Percentiles rank a stretch among this genome's conserved stretches.
These are phyloP conservation scores for Silene noctiflora DNA, from an alignment of 179 eudicot species.

Conservation along the genomic window DNA sequence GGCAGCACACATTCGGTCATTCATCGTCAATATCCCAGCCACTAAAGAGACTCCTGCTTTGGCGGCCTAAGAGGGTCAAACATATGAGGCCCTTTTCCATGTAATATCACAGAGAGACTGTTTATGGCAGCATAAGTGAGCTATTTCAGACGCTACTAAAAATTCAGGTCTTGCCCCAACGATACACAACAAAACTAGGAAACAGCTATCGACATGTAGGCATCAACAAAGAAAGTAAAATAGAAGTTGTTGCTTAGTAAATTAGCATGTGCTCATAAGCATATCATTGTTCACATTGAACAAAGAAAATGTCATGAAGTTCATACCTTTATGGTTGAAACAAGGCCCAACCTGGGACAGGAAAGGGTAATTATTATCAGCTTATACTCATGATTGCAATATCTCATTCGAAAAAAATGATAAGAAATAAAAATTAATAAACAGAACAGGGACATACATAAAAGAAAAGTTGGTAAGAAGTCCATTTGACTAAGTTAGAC, in stretches of 20 bases:
- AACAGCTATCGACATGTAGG: background rate
- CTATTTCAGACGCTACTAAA: background rate
- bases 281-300: background rate
- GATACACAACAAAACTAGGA: background rate
- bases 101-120: background rate
- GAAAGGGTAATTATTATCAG: constrained; percentile 21
- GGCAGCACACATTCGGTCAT: background rate
- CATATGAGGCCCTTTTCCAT: background rate
- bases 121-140: background rate
- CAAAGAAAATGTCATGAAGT: constrained; percentile 1
- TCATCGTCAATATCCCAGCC: background rate
- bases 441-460: background rate
- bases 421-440: background rate
- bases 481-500: background rate
- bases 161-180: background rate
- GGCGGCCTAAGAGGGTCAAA: background rate
- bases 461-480: background rate
- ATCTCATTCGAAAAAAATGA: background rate
- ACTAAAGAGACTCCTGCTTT: background rate
- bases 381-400: constrained; percentile 4
- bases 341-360: constrained; percentile 77
- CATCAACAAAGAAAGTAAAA: background rate
- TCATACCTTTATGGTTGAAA: constrained; percentile 75
- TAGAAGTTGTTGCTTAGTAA: background rate
- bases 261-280: constrained; percentile 3